These are phyloP conservation scores for Rubia tinctorum DNA, from an alignment of 305 asterid genomes.

Conservation along the genomic window DNA sequence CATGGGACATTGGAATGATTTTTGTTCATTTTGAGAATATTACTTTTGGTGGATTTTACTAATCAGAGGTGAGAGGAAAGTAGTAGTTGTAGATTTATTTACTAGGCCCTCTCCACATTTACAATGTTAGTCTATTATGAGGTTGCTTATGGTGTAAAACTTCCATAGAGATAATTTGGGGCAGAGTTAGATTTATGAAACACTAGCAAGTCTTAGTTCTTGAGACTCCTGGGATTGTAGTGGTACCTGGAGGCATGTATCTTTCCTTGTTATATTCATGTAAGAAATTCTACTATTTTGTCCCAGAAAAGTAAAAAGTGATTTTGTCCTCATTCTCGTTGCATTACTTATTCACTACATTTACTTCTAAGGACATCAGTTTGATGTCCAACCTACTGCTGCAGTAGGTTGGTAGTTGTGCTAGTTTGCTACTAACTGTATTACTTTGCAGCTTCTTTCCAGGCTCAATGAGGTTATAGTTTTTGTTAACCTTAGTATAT, in stretches of 20 bases:
- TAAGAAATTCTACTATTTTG: not conserved
- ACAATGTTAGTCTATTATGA: not conserved
- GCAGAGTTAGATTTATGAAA: slow-evolving; percentile 1
- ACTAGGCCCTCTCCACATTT: not conserved
- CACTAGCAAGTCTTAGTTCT: not conserved
- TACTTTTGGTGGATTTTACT: not conserved
- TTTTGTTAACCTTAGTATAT: not conserved
- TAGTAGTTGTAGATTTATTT: slow-evolving; percentile 20
- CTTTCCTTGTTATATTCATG: not conserved
- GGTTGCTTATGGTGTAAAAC: not conserved
- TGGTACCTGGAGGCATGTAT: not conserved
- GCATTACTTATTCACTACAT: not conserved
- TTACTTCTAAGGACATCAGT: not conserved
- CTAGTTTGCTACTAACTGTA: no score
- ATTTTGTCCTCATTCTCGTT: not conserved
- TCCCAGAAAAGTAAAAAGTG: not conserved
- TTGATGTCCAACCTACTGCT: not conserved
- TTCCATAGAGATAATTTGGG: not conserved
- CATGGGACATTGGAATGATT: not conserved
- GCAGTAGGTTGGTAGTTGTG: not conserved
- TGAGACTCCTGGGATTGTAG: not conserved
- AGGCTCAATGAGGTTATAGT: not conserved
- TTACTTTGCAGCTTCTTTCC: not conserved
- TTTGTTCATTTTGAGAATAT: not conserved
- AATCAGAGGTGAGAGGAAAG: not conserved